Percentiles rank a stretch among this genome's conserved stretches.
Conservation (phyloP, 495 filamentous ascomycete species). For the Mytilinidion resinicola region DNA sequence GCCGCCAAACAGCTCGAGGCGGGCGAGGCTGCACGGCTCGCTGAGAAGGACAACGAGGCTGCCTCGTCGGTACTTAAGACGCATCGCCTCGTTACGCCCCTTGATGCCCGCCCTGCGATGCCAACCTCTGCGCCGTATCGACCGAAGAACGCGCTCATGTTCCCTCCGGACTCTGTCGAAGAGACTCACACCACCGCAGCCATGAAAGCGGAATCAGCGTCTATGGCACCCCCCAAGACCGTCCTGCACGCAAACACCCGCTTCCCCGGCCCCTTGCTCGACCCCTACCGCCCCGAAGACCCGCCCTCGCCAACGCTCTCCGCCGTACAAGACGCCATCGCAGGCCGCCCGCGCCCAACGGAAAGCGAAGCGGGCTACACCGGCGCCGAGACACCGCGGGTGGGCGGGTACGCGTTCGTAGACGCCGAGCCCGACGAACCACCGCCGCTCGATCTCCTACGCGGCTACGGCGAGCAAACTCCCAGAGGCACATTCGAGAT, state of each 20-base stretch:
- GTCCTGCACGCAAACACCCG: conserved; percentile 82
- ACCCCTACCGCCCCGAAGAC: conserved; percentile 22
- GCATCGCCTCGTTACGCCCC: conserved; percentile 42
- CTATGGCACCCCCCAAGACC: conserved; percentile 66
- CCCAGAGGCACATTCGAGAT: conserved; percentile 76
- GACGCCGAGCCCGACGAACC: conserved; percentile 53
- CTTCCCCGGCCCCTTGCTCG: conserved; percentile 44
- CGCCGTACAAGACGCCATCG: conserved; percentile 78
- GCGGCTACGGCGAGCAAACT: conserved; percentile 52
- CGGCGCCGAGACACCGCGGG: conserved; percentile 73
- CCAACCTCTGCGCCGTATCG: conserved; percentile 69
- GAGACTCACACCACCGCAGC: conserved; percentile 58
- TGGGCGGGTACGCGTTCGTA: conserved; percentile 91
- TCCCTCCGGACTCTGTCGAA: conserved; percentile 66
- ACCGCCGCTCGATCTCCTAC: conserved; percentile 21
- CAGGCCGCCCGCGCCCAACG: conserved; percentile 58
- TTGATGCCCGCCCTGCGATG: conserved; percentile 66
- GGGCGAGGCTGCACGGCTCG: conserved; percentile 18
- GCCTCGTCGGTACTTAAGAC: conserved; percentile 10
- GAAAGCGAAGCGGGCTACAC: conserved; percentile 60
- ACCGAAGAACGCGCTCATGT: conserved; percentile 85
- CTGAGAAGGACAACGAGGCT: conserved; percentile 17
- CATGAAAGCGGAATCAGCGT: conserved; percentile 61
- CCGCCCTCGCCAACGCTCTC: conserved; percentile 64
- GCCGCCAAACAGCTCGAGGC: conserved; percentile 50